Conservation (phyloP, 2,329 filamentous ascomycete genomes). For the Leptographium wingfieldii region DNA sequence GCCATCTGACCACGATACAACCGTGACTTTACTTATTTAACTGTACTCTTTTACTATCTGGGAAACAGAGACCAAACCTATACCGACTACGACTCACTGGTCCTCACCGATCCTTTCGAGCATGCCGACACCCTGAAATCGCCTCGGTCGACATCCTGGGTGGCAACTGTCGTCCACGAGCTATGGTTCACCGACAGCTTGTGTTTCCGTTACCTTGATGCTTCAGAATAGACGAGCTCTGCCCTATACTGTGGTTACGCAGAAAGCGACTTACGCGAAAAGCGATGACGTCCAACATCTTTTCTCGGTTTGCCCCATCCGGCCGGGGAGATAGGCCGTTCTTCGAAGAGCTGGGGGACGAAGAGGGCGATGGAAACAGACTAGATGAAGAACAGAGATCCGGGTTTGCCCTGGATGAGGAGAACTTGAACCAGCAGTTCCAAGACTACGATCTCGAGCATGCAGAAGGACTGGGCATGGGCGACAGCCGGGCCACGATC, state of each 20-base stretch:
- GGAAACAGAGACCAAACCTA: background rate
- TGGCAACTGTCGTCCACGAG: background rate
- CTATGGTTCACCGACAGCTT: background rate
- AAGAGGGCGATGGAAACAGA: slow-evolving; percentile 18
- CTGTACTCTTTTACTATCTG: background rate
- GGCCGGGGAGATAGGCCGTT: slow-evolving; percentile 28
- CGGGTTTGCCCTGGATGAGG: slow-evolving; percentile 35
- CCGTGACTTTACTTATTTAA: background rate
- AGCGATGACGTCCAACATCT: slow-evolving; percentile 34
- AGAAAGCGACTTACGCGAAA: background rate
- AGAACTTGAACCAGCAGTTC: slow-evolving; percentile 39
- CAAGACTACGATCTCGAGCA: slow-evolving; percentile 35
- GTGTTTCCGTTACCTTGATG: background rate
- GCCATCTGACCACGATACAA: slow-evolving; percentile 4
- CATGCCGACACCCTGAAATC: background rate
- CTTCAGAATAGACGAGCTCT: background rate
- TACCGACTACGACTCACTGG: background rate
- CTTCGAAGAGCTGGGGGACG: slow-evolving; percentile 35
- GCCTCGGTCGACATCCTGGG: slow-evolving; percentile 1
- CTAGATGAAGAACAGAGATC: slow-evolving; percentile 31
- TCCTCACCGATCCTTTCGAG: background rate
- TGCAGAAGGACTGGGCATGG: slow-evolving; percentile 27
- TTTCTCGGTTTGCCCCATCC: slow-evolving; percentile 29
- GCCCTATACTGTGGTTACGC: background rate
- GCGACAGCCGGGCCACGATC: slow-evolving; percentile 33